Base-by-base conservation (phyloP, 2,329 filamentous ascomycete genomes). In the Coniochaeta ligniaria region DNA sequence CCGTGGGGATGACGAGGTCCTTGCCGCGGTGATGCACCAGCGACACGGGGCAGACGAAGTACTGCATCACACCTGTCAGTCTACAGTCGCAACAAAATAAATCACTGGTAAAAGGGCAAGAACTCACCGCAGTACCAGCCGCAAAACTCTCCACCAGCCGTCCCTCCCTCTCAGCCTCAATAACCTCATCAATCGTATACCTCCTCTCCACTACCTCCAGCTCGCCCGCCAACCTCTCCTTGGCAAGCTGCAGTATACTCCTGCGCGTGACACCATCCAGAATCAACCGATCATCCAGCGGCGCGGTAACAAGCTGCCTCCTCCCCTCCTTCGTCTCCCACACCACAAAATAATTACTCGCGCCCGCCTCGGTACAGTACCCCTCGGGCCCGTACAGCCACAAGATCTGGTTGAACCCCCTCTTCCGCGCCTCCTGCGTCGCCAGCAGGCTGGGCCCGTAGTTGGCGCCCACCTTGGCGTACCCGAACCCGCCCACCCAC, bases 401-500 rank as follows among this genome's bases (percentile, higher is more conserved):
- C n/a, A 97, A 83, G 60, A 97, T 89, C 80, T 97, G 94, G 70
- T 94, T 85, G 75, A 86, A 97, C 0, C 94, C 93, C 45, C 83
- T 77, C 12, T 77, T 78, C 60, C 86, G 79, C 3, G 93, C 93
- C 73, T 93, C 89, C 20, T 82, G 82, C 57, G 92, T 92, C 3
- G 91, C 90, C 59, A 91, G 80, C 59, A 97, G 81, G 22, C 85
- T 88, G 20, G 93, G 93, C 0, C 93, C 93, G 74, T 96, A 97
- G 80, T 96, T 97, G 63, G 93, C 93, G 60, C 93, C 93, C 36
- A 97, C 84, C 77, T 97, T 97, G 63, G 92, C 92, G 71, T 89
- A 93, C 0, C 93, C 93, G 73, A 96, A 96, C 11, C 94, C 93
- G 63, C 93, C 93, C 22, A 91, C 92, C 93, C 93, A 97, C 14